Evolutionary conservation across 192 early-diverging fungal species (phyloP).

Genomic region (Gamsiella multidivaricata): DNA sequence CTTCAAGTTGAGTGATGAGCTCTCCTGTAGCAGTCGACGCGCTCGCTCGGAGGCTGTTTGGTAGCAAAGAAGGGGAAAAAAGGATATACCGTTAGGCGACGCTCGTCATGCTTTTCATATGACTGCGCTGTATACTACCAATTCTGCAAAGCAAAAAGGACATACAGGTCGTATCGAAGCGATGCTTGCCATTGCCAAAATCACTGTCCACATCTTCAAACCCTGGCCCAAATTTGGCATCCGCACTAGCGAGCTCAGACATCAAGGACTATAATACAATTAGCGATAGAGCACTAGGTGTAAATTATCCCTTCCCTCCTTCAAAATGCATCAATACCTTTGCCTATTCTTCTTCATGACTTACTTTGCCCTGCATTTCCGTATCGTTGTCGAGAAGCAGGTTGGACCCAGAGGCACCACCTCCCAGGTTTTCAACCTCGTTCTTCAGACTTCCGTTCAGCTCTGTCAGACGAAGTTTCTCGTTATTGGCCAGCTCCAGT

Average conservation of each 20-base stretch:
- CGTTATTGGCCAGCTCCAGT: slow-evolving; percentile 31
- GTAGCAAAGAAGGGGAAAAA: too few relatives aligned
- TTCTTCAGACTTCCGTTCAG: slow-evolving; percentile 21
- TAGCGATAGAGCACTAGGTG: background rate
- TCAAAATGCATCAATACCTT: too few relatives aligned
- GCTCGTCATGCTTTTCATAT: too few relatives aligned
- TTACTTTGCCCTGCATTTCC: slow-evolving; percentile 12
- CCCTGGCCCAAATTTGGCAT: slow-evolving; percentile 28
- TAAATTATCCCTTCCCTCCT: too few relatives aligned
- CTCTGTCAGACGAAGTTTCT: slow-evolving; percentile 37
- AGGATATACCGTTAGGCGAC: too few relatives aligned
- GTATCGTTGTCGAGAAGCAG: background rate
- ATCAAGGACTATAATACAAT: slow-evolving; percentile 20
- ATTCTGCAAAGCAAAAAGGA: background rate
- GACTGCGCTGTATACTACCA: too few relatives aligned
- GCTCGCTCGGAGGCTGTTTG: slow-evolving; percentile 33
- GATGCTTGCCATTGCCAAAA: background rate
- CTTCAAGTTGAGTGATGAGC: slow-evolving; percentile 27
- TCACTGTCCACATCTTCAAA: slow-evolving; percentile 9
- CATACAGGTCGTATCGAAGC: background rate
- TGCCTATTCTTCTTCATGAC: background rate
- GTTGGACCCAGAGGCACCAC: background rate
- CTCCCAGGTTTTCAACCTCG: slow-evolving; percentile 27
- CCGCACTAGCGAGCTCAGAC: slow-evolving; percentile 30
- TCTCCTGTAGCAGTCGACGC: slow-evolving; percentile 32